Percentiles rank a stretch among this genome's conserved stretches.
Evolutionary conservation across 73 alveolate species (phyloP).

Genomic region (Tetrahymena elliotti): DNA sequence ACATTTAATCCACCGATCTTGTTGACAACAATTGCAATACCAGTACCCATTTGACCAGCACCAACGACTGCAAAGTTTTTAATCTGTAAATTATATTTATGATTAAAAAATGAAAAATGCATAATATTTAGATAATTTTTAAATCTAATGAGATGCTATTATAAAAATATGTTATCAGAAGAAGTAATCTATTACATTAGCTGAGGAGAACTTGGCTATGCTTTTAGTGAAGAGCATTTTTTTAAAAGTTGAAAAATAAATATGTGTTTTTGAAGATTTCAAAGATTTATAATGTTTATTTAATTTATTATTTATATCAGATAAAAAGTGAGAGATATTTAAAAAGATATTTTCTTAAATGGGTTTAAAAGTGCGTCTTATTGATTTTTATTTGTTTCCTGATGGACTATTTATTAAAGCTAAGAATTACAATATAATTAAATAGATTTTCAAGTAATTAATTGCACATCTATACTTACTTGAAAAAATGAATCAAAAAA

Average conservation of each 20-base stretch:
- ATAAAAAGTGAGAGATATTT: background rate
- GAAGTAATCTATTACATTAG: background rate
- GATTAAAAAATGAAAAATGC: background rate
- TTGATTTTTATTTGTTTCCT: background rate
- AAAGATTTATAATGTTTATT: background rate
- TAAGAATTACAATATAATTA: background rate
- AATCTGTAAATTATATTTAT: background rate
- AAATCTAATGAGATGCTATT: background rate
- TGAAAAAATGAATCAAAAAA: background rate
- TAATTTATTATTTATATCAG: background rate
- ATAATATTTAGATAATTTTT: no score
- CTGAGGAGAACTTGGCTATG: background rate
- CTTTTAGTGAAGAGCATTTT: background rate
- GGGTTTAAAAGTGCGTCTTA: background rate
- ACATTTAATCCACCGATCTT: slow-evolving; percentile 59
- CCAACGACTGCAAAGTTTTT: slow-evolving; percentile 72
- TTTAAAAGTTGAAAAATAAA: background rate
- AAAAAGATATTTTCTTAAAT: background rate
- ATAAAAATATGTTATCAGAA: background rate
- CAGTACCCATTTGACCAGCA: slow-evolving; percentile 94
- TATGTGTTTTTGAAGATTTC: background rate
- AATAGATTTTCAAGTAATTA: background rate
- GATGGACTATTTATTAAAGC: background rate
- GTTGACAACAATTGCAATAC: slow-evolving; percentile 82
- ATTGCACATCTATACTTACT: background rate